phyloP scores from a whole-genome alignment of 257 asterid species.

The Linaria vulgaris region DNA sequence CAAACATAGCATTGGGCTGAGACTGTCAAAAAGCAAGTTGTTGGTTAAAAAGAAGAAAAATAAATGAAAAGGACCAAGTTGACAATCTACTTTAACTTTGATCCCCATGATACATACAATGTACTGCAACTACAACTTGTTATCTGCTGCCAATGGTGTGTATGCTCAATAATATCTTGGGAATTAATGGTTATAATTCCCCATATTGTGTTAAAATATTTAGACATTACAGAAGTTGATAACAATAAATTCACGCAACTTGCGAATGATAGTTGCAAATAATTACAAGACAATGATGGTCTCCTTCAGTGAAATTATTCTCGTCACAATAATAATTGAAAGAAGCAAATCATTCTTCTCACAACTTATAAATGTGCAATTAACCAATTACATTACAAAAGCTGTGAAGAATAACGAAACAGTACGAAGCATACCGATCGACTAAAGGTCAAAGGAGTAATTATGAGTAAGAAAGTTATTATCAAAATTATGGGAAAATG shows the following conservation, averaged over 20 bases:
- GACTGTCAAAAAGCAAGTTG: background rate
- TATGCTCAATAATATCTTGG: background rate
- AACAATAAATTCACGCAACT: background rate
- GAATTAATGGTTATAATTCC: background rate
- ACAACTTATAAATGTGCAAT: background rate
- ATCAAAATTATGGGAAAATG: too few species aligned
- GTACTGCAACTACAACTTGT: conserved; percentile 11
- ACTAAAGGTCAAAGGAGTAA: too few species aligned
- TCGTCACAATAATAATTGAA: background rate
- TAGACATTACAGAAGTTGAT: background rate
- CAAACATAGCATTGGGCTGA: background rate
- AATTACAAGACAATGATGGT: too few species aligned
- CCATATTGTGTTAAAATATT: background rate
- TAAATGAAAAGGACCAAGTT: background rate
- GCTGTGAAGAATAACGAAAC: background rate
- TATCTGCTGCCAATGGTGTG: conserved; percentile 1
- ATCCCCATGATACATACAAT: conserved; percentile 9
- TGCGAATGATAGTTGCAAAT: too few species aligned
- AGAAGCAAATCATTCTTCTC: background rate
- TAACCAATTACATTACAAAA: background rate
- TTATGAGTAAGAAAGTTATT: too few species aligned
- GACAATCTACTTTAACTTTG: background rate
- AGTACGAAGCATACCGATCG: too few species aligned
- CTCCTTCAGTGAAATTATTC: background rate
- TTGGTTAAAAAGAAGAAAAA: background rate